Conservation (phyloP, 2,329 filamentous ascomycete genomes). For the Hypoxylon sp. region DNA sequence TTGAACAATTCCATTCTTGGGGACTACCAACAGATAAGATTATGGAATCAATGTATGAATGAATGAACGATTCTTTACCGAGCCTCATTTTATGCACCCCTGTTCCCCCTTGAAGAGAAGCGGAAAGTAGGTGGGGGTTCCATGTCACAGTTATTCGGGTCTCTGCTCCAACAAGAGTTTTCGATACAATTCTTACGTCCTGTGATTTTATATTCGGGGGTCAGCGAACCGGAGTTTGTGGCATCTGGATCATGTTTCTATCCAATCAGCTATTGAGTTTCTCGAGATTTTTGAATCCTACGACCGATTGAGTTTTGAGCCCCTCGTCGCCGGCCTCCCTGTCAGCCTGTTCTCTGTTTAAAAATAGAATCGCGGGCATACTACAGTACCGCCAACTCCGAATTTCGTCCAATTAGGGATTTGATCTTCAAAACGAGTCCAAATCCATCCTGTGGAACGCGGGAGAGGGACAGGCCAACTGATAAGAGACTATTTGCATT, state of each 20-base stretch:
- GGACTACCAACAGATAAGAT: not conserved
- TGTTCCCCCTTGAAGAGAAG: slow-evolving; percentile 14
- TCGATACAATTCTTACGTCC: slow-evolving; percentile 19
- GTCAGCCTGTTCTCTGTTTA: slow-evolving; percentile 20
- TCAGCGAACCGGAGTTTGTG: slow-evolving; percentile 33
- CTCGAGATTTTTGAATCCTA: slow-evolving; percentile 25
- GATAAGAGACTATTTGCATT: slow-evolving; percentile 31
- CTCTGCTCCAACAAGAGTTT: slow-evolving; percentile 19
- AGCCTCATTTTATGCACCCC: slow-evolving; percentile 18
- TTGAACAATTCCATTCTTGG: slow-evolving; percentile 28
- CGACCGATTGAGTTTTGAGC: slow-evolving; percentile 34
- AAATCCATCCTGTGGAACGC: slow-evolving; percentile 15
- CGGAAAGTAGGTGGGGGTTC: slow-evolving; percentile 23
- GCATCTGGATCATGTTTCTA: slow-evolving; percentile 16
- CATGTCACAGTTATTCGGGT: slow-evolving; percentile 12
- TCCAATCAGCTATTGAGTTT: slow-evolving; percentile 36
- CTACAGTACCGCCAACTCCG: slow-evolving; percentile 29
- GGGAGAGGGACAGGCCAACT: slow-evolving; percentile 8
- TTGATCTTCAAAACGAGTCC: slow-evolving; percentile 21
- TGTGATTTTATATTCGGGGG: slow-evolving; percentile 37
- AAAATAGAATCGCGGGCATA: slow-evolving; percentile 40
- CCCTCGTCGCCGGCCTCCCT: slow-evolving; percentile 13
- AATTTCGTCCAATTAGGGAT: slow-evolving; percentile 20
- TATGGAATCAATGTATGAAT: slow-evolving; percentile 22
- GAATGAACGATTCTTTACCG: slow-evolving; percentile 33